Evolutionary conservation across 2,329 filamentous ascomycete genomes (phyloP).

Genomic region (Colletotrichum neosansevieriae): DNA sequence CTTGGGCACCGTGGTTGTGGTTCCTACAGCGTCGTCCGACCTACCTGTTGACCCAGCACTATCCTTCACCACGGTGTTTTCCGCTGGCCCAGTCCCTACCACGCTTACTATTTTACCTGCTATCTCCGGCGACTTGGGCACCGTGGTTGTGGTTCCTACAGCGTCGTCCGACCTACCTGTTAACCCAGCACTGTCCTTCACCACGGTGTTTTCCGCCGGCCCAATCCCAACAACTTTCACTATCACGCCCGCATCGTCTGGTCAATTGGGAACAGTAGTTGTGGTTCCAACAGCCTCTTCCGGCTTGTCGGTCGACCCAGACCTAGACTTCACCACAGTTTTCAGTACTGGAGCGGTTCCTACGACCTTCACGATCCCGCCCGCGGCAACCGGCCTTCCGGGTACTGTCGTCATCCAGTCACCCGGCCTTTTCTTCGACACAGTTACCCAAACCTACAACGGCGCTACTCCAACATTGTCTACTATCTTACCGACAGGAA

Average conservation of each 20-base stretch:
- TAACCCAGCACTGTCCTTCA: neutral
- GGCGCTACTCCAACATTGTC: neutral
- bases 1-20: neutral
- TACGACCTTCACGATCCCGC: slow-evolving; percentile 4
- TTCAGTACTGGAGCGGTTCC: slow-evolving; percentile 5
- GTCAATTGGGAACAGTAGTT: slow-evolving; percentile 8
- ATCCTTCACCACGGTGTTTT: neutral
- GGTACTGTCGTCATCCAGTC: slow-evolving; percentile 20
- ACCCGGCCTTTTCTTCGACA: slow-evolving; percentile 12
- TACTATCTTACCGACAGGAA: slow-evolving; percentile 11
- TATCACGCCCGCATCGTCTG: neutral
- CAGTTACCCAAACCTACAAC: slow-evolving; percentile 10
- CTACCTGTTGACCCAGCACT: neutral
- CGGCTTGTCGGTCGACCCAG: neutral
- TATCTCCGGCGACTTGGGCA: neutral
- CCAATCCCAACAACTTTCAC: neutral
- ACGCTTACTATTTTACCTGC: neutral
- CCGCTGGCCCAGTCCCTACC: neutral
- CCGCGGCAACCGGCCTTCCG: slow-evolving; percentile 9
- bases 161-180: neutral
- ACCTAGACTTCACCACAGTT: slow-evolving; percentile 2
- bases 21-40: neutral
- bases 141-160: neutral
- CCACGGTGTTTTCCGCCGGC: slow-evolving; percentile 8
- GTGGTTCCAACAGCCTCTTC: slow-evolving; percentile 1